A percentile compares a stretch with the other conserved stretches of the same genome.
Evolutionary conservation across 345 rosid genomes (phyloP).

Genomic region (Pistacia vera): DNA sequence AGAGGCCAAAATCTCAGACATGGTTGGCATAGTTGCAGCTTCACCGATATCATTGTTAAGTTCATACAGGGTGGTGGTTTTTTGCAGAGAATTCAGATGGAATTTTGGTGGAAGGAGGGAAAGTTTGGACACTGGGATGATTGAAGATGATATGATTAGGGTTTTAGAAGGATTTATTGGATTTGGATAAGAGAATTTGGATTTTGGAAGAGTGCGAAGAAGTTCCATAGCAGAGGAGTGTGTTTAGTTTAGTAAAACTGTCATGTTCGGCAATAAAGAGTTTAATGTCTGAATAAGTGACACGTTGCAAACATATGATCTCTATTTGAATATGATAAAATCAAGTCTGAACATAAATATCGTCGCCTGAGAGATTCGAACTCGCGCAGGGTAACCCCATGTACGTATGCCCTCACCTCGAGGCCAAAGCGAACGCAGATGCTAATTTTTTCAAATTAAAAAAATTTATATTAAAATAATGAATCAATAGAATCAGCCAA

Average conservation of each 20-base stretch:
- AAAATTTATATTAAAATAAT: no score
- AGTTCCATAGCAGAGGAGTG: background rate
- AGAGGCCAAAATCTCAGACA: slow-evolving; percentile 66
- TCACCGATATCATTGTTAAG: slow-evolving; percentile 13
- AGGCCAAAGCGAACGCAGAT: no score
- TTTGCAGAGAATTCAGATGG: slow-evolving; percentile 17
- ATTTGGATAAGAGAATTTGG: background rate
- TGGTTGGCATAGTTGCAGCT: slow-evolving; percentile 47
- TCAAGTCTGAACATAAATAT: no score
- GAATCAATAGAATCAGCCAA: no score
- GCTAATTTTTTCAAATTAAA: no score
- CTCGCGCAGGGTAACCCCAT: no score
- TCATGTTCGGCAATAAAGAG: no score
- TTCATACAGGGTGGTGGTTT: background rate
- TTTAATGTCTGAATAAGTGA: background rate
- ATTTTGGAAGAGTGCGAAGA: background rate
- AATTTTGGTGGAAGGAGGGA: slow-evolving; percentile 9
- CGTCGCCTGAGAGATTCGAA: no score
- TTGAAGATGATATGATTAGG: background rate
- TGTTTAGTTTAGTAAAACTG: background rate
- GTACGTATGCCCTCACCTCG: no score
- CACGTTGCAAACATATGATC: slow-evolving; percentile 6
- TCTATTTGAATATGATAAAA: background rate
- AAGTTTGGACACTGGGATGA: slow-evolving; percentile 12
- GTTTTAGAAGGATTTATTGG: background rate